These are phyloP conservation scores for Inga laurina DNA, from an alignment of 306 rosid genomes.

Conservation along the genomic window DNA sequence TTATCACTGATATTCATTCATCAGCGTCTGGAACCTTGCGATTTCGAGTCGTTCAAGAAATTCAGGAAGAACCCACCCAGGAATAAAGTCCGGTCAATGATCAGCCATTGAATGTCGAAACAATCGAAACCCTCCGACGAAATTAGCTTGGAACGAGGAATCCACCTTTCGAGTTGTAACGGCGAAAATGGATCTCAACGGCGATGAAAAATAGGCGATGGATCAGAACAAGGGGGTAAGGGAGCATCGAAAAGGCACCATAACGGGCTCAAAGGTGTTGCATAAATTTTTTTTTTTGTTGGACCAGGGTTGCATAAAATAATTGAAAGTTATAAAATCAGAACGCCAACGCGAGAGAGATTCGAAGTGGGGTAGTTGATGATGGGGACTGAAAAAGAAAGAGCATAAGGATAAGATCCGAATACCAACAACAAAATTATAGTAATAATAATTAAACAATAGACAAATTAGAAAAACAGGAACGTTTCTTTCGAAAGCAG, in stretches of 20 bases:
- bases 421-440: background rate
- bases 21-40: background rate
- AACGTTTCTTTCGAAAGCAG: background rate
- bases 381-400: conserved; percentile 8
- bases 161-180: background rate
- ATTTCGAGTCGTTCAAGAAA: background rate
- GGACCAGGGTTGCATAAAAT: background rate
- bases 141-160: background rate
- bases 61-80: background rate
- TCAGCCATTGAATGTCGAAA: background rate
- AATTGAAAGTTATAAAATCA: background rate
- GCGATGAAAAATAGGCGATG: background rate
- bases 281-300: background rate
- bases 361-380: conserved; percentile 24
- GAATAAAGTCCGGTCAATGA: background rate
- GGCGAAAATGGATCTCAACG: background rate
- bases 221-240: background rate
- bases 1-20: background rate
- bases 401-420: background rate
- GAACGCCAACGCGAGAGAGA: conserved; percentile 3
- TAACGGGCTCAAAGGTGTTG: background rate
- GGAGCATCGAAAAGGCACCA: background rate
- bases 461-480: background rate
- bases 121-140: background rate
- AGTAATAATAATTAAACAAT: background rate